Percentiles rank a stretch among this genome's conserved stretches.
Evolutionary conservation across 1,284 basidiomycete genomes (phyloP).

Genomic region (Ustilago lituana): DNA sequence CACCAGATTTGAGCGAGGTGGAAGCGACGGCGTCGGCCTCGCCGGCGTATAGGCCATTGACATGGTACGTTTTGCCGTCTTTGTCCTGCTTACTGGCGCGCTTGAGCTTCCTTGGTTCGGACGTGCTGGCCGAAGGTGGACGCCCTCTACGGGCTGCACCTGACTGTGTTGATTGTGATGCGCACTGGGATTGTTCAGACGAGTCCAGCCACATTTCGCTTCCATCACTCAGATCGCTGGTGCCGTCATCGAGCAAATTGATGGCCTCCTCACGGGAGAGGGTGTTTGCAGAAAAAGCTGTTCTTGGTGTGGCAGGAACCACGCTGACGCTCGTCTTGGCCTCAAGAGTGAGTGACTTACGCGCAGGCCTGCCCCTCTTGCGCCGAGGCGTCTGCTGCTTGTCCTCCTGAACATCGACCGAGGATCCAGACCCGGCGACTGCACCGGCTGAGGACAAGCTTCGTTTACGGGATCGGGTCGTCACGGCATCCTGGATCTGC

Average conservation of each 20-base stretch:
- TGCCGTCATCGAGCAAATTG: constrained; percentile 30
- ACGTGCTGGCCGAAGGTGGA: constrained; percentile 3
- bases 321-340: not conserved
- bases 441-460: constrained; percentile 5
- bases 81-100: constrained; percentile 33
- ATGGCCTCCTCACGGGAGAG: constrained; percentile 5
- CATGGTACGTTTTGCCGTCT: constrained; percentile 31
- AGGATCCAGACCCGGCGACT: not conserved
- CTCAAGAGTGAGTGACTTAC: not conserved
- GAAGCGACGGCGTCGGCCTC: constrained; percentile 37
- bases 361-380: constrained; percentile 23
- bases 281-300: not conserved
- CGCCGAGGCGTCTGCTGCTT: constrained; percentile 4
- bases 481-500: not conserved
- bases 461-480: constrained; percentile 15
- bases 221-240: constrained; percentile 32
- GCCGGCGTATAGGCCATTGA: constrained; percentile 38
- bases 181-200: constrained; percentile 13
- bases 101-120: constrained; percentile 19
- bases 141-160: constrained; percentile 9
- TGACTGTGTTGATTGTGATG: constrained; percentile 1
- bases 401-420: not conserved
- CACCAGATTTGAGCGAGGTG: constrained; percentile 4
- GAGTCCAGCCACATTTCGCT: constrained; percentile 24
- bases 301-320: not conserved